phyloP scores from a whole-genome alignment of 805 yeast genomes.

The Candida maltosa region DNA sequence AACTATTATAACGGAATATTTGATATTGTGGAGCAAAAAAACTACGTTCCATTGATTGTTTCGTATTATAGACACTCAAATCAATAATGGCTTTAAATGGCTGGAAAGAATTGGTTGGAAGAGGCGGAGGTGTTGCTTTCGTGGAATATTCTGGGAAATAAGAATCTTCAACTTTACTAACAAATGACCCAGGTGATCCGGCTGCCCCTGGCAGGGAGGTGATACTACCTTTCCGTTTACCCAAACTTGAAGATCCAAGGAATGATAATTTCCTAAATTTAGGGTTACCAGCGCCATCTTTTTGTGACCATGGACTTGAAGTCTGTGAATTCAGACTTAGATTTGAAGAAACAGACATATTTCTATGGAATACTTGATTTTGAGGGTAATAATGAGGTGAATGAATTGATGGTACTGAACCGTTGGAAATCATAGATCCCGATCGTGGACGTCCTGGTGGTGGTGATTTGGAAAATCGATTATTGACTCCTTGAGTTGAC shows the following conservation, averaged over 20 bases:
- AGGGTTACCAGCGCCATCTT: slow-evolving; percentile 1
- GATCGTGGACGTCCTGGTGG: slow-evolving; percentile 4
- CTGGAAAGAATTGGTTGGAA: too few species aligned
- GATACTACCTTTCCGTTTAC: neutral
- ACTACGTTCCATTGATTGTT: slow-evolving; percentile 15
- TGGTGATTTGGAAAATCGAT: neutral
- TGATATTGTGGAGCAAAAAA: slow-evolving; percentile 28
- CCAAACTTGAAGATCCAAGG: slow-evolving; percentile 3
- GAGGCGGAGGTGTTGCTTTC: neutral
- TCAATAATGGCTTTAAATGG: slow-evolving; percentile 20
- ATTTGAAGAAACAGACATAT: slow-evolving; percentile 1
- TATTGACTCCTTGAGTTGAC: neutral
- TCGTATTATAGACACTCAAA: slow-evolving; percentile 22
- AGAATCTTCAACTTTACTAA: neutral
- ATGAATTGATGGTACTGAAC: neutral
- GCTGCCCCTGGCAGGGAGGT: too few species aligned
- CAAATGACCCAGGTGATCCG: slow-evolving; percentile 1
- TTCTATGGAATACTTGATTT: slow-evolving; percentile 6
- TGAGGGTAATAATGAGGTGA: slow-evolving; percentile 2
- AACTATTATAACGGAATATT: slow-evolving; percentile 26
- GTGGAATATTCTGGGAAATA: slow-evolving; percentile 3
- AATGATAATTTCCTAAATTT: slow-evolving; percentile 8
- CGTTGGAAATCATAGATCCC: neutral
- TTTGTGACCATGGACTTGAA: neutral
- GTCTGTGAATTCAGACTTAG: neutral